Base-by-base conservation (phyloP, 257 asterid genomes). In the Hygrophila difformis region DNA sequence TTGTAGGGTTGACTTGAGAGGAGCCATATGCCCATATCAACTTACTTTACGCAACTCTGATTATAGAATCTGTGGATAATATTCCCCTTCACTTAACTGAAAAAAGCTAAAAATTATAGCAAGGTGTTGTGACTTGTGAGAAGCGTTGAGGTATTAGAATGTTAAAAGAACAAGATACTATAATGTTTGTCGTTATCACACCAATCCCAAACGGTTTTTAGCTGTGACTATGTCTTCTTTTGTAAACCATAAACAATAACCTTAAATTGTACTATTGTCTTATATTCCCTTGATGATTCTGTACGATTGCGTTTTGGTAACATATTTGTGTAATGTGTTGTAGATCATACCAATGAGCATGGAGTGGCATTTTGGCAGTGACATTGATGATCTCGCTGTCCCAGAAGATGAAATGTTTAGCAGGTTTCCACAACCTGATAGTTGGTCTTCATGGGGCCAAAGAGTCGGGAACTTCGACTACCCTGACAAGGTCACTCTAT, bases 281-380 rank as follows among this genome's bases (percentile, higher is more conserved):
- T 31, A 21, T 8, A 18, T 21, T 49, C 20, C 21, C 13, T 49
- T 49, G 8, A 31, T n/a, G 12, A 20, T 35, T 17, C 35, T 12
- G 44, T 22, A 33, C 24, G 12, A 23, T 18, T 50, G 42, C 17
- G 39, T 23, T 26, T 18, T 42, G 22, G n/a, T 42, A 8, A 62
- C 62, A 47, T 49, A 5, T 37, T 20, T 39, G 18, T 39, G 8
- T 12, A 22, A 5, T 26, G 55, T 42, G 11, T 21, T 38, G 39
- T 18, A 65, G 71, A 44, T 45, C 50, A 23, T 5, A 24, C 35
- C 48, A 15, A n/a, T n/a, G n/a, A n/a, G n/a, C 34, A 70, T 70
- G 77, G 73, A 66, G 20, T 58, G 73, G 77, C 44, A 62, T 63
- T 61, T 11, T 39, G 66, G 36, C 19, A 50, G 29, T 41, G 31